Evolutionary conservation across 805 yeast genomes (phyloP), one percentile per base, ranked within the genome.

Genomic region (Ogataea parapolymorpha): DNA sequence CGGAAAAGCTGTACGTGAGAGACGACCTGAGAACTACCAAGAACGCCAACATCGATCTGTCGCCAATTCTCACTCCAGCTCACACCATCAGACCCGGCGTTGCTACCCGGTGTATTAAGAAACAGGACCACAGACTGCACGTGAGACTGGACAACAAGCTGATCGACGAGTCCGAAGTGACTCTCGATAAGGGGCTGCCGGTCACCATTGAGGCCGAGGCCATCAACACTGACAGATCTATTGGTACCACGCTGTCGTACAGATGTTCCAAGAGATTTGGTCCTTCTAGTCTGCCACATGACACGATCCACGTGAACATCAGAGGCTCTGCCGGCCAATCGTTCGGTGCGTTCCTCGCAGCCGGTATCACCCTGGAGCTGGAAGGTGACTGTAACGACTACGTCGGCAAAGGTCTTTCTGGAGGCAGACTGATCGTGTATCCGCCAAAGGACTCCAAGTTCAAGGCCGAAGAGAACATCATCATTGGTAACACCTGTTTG

Each of bases 351-450:
- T 91, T 87, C 74, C 75, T 93, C 56, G 95, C 98, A 35, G 82
- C 95, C 5, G 99, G 99, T 72, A 82, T 91, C 49, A 93, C 98
- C 9, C 79, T 91, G 59, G 95, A 87, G 64, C 74, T 91, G 51
- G 95, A 88, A 70, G 99, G 99, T 72, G 99, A 91, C 67, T 87
- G 96, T 53, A 91, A 91, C 63, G 99, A 91, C 71, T 91, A 93
- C 66, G 96, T 93, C 50, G 99, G 98, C 53, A 91, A 91, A 70
- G 97, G 98, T 54, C 73, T 91, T 44, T 85, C 95, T 47, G 99
- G 99, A 58, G 99, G 99, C 65, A 79, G 95, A 57, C 61, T 91
- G 45, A 79, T 90, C 57, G 87, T 93, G 48, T 91, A 83, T 67
- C 99, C 99, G 44, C 96, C 96, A 54, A 77, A 77, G 58, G 80